phyloP scores from a whole-genome alignment of 2,329 filamentous ascomycete genomes.

The Calonectria pseudoreteaudii region DNA sequence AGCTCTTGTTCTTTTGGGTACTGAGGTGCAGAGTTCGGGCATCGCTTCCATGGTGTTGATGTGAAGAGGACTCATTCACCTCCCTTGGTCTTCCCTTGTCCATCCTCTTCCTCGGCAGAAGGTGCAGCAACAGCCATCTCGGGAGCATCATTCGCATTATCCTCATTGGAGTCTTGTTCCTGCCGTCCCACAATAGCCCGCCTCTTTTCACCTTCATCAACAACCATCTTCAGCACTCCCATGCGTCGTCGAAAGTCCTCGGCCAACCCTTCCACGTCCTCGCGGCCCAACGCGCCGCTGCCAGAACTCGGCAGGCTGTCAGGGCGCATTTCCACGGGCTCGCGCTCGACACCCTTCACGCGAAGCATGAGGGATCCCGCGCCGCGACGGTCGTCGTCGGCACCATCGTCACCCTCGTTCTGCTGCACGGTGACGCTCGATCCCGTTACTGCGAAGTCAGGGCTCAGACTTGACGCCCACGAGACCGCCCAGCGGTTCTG shows the following conservation, averaged over 20 bases:
- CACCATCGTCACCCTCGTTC: slow-evolving; percentile 48
- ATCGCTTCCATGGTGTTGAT: not conserved
- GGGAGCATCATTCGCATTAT: slow-evolving; percentile 18
- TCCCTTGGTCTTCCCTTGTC: not conserved
- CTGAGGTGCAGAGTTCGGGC: not conserved
- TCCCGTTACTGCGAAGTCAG: slow-evolving; percentile 75
- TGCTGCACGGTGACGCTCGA: slow-evolving; percentile 58
- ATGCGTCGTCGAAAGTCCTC: slow-evolving; percentile 71
- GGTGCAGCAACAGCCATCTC: slow-evolving; percentile 30
- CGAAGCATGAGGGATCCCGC: slow-evolving; percentile 48
- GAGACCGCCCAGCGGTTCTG: slow-evolving; percentile 66
- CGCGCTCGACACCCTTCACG: slow-evolving; percentile 53
- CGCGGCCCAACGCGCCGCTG: slow-evolving; percentile 49
- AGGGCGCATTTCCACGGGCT: slow-evolving; percentile 45
- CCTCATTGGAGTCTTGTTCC: slow-evolving; percentile 25
- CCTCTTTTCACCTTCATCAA: slow-evolving; percentile 63
- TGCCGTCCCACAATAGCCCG: slow-evolving; percentile 46
- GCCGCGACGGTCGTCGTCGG: slow-evolving; percentile 39
- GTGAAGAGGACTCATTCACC: slow-evolving; percentile 21
- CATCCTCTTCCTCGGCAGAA: slow-evolving; percentile 24
- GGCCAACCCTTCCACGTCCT: slow-evolving; percentile 64
- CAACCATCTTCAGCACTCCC: slow-evolving; percentile 64
- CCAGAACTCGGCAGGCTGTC: slow-evolving; percentile 45
- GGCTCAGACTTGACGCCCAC: slow-evolving; percentile 77
- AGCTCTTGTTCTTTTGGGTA: not conserved